Evolutionary conservation across 768 basidiomycete species (phyloP), one percentile per base, ranked within the genome.

Genomic region (Boletus edulis): DNA sequence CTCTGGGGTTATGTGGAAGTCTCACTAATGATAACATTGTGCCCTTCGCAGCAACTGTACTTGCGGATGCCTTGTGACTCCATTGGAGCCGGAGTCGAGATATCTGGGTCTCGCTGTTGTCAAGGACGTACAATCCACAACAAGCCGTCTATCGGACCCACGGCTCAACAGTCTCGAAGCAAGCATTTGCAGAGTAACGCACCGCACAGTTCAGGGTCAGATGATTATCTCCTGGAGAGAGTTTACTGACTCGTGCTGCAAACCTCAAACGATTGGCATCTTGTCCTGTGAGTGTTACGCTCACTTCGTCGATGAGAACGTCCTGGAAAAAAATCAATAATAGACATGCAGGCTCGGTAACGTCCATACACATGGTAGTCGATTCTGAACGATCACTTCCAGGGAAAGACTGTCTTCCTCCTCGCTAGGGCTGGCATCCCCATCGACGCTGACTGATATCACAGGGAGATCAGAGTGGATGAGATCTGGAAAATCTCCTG

Each of bases 131-230:
- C 1, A 79, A 76, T 12, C 94, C 95, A 44, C 78, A 74, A 15
- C 84, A 77, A 4, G 89, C 80, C 15, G 84, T 87, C 93, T 60
- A 49, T 62, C 27, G 22, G 40, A 47, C 34, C 15, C 4, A 14
- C 34, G 38, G 22, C 38, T 58, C 13, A 41, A 48, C 4, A 46
- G 43, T 43, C n/a, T 46, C 18, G 32, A 15, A 56, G 9, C 7
- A 45, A 37, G 32, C 14, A 15, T 31, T 10, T 7, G 38, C 51
- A 34, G 3, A 29, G 44, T 51, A 39, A 71, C 89, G 61, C 68
- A 95, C 94, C 9, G 89, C 80, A 65, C 87, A 94, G 62, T 81
- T 86, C 39, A 93, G 67, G 0, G 73, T 80, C 37, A 89, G 61
- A 1, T 65, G 59, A 20, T 83, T 87, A 45, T 73, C 72, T 7